These are phyloP conservation scores for Sporothrix dimorphospora DNA, from an alignment of 2,329 filamentous ascomycete species.

Conservation along the genomic window DNA sequence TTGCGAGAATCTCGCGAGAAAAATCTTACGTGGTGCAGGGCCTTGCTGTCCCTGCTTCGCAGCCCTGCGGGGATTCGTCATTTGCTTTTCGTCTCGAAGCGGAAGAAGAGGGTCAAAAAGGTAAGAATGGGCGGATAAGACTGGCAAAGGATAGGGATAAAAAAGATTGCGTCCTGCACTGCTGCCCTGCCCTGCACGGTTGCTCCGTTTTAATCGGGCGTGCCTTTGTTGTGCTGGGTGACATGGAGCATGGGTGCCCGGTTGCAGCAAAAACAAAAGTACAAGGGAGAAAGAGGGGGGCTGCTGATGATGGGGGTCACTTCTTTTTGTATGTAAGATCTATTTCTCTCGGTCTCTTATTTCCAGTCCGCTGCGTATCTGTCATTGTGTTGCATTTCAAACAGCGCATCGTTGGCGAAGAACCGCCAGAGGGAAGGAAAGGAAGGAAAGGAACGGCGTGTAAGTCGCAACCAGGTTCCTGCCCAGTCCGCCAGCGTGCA, in stretches of 20 bases:
- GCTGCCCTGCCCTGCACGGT: constrained; percentile 4
- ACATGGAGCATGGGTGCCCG: neutral
- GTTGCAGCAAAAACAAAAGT: neutral
- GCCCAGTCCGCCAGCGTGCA: neutral
- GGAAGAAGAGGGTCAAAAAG: neutral
- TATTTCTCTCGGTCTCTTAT: neutral
- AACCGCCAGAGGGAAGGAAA: neutral
- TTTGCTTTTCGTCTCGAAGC: neutral
- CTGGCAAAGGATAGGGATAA: neutral
- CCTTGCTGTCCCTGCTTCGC: neutral
- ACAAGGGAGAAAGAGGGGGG: too few species aligned
- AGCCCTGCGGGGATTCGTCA: constrained; percentile 15
- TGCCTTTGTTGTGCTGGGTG: too few species aligned
- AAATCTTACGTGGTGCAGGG: neutral
- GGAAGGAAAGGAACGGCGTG: neutral
- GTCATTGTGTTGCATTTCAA: neutral
- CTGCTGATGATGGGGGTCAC: neutral
- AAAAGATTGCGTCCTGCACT: constrained; percentile 3
- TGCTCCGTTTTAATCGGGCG: constrained; percentile 4
- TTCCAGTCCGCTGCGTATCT: neutral
- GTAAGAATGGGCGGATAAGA: neutral
- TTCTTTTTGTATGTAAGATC: neutral
- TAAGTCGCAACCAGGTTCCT: neutral
- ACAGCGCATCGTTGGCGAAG: neutral
- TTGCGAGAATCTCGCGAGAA: neutral